Evolutionary conservation across 1,139 yeast genomes (phyloP).

Genomic region (Scheffersomyces parashehatae): DNA sequence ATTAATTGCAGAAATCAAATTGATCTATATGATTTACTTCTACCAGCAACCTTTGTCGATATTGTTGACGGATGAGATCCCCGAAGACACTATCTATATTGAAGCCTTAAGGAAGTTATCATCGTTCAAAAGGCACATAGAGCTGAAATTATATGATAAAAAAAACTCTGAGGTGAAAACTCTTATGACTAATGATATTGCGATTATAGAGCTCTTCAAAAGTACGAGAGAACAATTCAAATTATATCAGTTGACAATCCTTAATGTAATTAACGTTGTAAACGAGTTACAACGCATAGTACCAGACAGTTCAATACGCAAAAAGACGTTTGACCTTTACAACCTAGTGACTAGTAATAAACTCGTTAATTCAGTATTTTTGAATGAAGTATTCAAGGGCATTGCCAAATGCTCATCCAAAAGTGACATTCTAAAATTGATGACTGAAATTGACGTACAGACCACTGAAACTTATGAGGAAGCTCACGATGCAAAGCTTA

Average conservation of each 20-base stretch:
- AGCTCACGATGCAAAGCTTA: neutral
- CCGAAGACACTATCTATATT: constrained; percentile 8
- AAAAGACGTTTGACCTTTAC: constrained; percentile 33
- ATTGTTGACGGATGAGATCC: constrained; percentile 14
- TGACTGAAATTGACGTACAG: neutral
- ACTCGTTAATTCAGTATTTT: constrained; percentile 14
- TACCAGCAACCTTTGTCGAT: constrained; percentile 67
- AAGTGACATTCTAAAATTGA: no score
- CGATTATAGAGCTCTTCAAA: constrained; percentile 18
- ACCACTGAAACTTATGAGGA: neutral
- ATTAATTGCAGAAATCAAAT: constrained; percentile 53
- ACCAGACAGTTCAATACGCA: constrained; percentile 1
- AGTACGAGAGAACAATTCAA: constrained; percentile 19
- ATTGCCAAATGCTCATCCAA: neutral
- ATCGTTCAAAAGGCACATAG: constrained; percentile 41
- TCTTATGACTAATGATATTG: constrained; percentile 21
- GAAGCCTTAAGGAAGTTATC: constrained; percentile 34
- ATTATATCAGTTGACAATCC: constrained; percentile 23
- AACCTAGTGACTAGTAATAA: constrained; percentile 22
- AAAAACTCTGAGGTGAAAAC: constrained; percentile 11
- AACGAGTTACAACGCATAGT: constrained; percentile 14
- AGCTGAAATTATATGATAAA: constrained; percentile 12
- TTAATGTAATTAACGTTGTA: constrained; percentile 26
- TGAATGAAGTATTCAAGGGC: constrained; percentile 8
- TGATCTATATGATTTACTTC: constrained; percentile 69